Evolutionary conservation across 2,329 filamentous ascomycete species (phyloP).

Genomic region (Neurospora crassa): DNA sequence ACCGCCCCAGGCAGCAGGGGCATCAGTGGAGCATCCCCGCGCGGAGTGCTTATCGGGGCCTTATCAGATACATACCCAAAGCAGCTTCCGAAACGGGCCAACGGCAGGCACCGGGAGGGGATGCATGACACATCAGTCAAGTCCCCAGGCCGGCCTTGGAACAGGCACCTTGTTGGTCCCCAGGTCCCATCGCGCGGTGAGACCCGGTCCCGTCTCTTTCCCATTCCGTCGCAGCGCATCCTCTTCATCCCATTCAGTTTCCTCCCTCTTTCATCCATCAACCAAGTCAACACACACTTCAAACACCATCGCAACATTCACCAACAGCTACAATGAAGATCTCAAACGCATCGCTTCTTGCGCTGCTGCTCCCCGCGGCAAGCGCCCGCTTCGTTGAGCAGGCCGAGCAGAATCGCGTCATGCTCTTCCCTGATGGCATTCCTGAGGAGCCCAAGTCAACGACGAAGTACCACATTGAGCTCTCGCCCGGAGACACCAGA

Average conservation of each 20-base stretch:
- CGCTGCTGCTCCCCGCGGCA: slow-evolving; percentile 43
- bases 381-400: slow-evolving; percentile 48
- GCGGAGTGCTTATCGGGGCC: background rate
- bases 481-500: slow-evolving; percentile 69
- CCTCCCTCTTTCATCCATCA: background rate
- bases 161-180: background rate
- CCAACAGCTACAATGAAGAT: slow-evolving; percentile 37
- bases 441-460: slow-evolving; percentile 20
- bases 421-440: slow-evolving; percentile 34
- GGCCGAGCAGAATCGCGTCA: slow-evolving; percentile 39
- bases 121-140: background rate
- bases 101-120: background rate
- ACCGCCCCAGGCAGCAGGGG: slow-evolving; percentile 1
- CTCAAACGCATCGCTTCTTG: slow-evolving; percentile 40
- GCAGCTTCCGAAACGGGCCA: background rate
- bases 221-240: background rate
- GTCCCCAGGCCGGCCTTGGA: background rate
- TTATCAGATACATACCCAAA: background rate
- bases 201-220: background rate
- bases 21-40: background rate
- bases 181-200: background rate
- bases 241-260: background rate
- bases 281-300: background rate
- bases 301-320: background rate
- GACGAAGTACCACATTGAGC: slow-evolving; percentile 68